Evolutionary conservation across 1,284 basidiomycete genomes (phyloP).

Genomic region (Omphalotus olearius): DNA sequence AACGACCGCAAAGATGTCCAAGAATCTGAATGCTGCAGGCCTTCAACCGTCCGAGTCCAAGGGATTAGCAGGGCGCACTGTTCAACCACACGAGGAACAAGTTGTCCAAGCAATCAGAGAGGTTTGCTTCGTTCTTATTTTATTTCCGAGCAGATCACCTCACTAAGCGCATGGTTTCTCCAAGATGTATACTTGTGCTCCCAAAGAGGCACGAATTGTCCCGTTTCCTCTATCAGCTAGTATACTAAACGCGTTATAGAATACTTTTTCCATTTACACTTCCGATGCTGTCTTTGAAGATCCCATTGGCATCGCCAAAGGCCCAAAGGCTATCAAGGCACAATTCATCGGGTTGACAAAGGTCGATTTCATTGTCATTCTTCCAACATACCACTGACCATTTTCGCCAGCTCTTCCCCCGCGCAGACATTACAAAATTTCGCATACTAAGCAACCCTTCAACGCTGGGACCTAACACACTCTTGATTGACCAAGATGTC

Average conservation of each 20-base stretch:
- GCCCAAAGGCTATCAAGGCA: conserved; percentile 35
- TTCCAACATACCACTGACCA: not conserved
- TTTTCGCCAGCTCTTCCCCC: conserved; percentile 35
- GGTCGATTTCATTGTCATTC: conserved; percentile 21
- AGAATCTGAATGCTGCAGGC: conserved; percentile 35
- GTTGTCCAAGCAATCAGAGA: conserved; percentile 39
- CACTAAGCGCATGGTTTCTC: not conserved
- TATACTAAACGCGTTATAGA: conserved; percentile 21
- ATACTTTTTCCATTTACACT: conserved; percentile 41
- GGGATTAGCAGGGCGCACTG: conserved; percentile 31
- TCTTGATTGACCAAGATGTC: conserved; percentile 48
- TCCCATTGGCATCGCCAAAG: conserved; percentile 45
- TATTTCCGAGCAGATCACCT: not conserved
- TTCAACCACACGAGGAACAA: conserved; percentile 32
- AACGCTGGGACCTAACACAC: conserved; percentile 30
- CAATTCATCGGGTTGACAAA: conserved; percentile 47
- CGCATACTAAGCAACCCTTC: conserved; percentile 39
- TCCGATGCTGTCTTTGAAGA: conserved; percentile 43
- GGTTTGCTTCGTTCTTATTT: conserved; percentile 14
- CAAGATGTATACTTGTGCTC: conserved; percentile 42
- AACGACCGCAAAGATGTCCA: conserved; percentile 24
- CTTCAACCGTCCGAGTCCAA: conserved; percentile 35
- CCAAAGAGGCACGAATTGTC: conserved; percentile 27
- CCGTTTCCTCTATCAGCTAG: not conserved
- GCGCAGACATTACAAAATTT: conserved; percentile 40